Percentiles rank a stretch among this genome's conserved stretches.
These are phyloP conservation scores for Lipomyces mesembrius DNA, from an alignment of 805 yeast genomes.

Conservation along the genomic window DNA sequence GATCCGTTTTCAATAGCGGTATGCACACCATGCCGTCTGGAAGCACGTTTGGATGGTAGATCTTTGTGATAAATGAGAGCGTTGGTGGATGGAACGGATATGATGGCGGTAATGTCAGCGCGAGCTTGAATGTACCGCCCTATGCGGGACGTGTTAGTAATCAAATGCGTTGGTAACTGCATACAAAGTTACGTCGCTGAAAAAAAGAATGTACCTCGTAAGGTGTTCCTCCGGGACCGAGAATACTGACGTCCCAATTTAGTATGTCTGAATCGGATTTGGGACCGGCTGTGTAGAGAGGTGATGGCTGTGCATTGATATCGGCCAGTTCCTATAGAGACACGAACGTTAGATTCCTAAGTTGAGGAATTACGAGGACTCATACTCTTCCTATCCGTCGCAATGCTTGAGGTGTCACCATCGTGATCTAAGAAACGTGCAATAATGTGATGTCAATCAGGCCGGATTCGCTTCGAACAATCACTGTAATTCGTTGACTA, in stretches of 20 bases:
- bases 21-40: conserved; percentile 85
- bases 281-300: conserved; percentile 90
- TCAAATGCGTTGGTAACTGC: too few species aligned
- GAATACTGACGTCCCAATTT: conserved; percentile 91
- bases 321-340: conserved; percentile 31
- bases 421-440: background rate
- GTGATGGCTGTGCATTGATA: conserved; percentile 65
- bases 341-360: background rate
- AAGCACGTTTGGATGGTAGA: conserved; percentile 87
- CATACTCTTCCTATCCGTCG: conserved; percentile 34
- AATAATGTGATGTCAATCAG: background rate
- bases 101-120: conserved; percentile 88
- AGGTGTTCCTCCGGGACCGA: conserved; percentile 87
- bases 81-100: conserved; percentile 92
- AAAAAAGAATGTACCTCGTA: conserved; percentile 45
- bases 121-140: conserved; percentile 82
- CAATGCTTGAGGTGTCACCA: conserved; percentile 34
- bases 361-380: background rate
- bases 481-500: too few species aligned
- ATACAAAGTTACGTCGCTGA: background rate
- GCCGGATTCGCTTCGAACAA: background rate
- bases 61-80: conserved; percentile 74
- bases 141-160: conserved; percentile 38
- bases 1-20: conserved; percentile 79
- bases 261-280: conserved; percentile 79